Evolutionary conservation across 176 grass and related monocot genomes (phyloP).

Genomic region (Pharus latifolius): DNA sequence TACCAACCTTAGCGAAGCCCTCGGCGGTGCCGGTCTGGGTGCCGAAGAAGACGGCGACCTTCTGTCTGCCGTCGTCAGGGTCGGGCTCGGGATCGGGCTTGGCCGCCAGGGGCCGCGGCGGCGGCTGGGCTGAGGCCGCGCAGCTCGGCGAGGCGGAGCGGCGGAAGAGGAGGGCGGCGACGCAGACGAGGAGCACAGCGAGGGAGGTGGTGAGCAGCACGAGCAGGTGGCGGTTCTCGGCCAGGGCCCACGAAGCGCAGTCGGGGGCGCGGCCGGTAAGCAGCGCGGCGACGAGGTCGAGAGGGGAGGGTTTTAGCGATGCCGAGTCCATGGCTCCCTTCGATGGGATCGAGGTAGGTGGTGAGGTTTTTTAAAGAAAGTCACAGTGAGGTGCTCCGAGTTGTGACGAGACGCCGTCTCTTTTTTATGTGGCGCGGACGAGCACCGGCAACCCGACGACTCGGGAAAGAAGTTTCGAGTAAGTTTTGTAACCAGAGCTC

Average conservation of each 20-base stretch:
- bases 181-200: conserved; percentile 68
- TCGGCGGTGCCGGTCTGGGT: conserved; percentile 94
- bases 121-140: neutral
- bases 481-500: too few species aligned
- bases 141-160: conserved; percentile 7
- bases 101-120: neutral
- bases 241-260: neutral
- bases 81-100: conserved; percentile 21
- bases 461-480: too few species aligned
- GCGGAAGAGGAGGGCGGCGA: conserved; percentile 56
- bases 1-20: conserved; percentile 98
- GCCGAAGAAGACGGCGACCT: conserved; percentile 76
- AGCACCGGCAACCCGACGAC: too few species aligned
- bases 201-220: conserved; percentile 53
- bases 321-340: conserved; percentile 26
- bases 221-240: conserved; percentile 39
- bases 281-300: conserved; percentile 72
- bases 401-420: too few species aligned
- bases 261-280: conserved; percentile 32
- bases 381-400: too few species aligned
- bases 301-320: conserved; percentile 39
- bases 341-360: conserved; percentile 30
- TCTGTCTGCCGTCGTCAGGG: conserved; percentile 59
- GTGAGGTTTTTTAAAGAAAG: too few species aligned
- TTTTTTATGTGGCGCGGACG: conserved; percentile 1